Evolutionary conservation across 352 stramenopile genomes (phyloP), one percentile per base, ranked within the genome.

Genomic region (Aphanomyces stellatus): DNA sequence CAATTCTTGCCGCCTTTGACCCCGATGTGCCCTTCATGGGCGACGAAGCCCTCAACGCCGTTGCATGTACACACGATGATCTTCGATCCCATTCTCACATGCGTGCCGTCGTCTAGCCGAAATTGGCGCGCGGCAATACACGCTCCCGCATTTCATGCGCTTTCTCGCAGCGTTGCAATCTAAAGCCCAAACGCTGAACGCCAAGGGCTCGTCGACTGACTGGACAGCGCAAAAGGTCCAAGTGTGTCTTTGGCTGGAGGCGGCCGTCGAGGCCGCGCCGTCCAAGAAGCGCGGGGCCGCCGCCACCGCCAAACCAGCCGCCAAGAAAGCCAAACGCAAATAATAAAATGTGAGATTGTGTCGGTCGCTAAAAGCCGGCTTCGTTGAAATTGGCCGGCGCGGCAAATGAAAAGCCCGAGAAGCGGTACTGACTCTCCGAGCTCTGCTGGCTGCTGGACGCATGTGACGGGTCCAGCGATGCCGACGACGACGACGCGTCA

Each of bases 41-140:
- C 24, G 84, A 93, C 56, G 84, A 93, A 71, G 84, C 82, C 17
- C 72, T 91, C 24, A 82, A 93, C 31, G 84, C 84, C 0, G 72
- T 91, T 35, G 79, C 82, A 5, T 66, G 79, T 88, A 61, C 43
- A 46, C 42, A n/a, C n/a, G n/a, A n/a, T n/a, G n/a, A n/a, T n/a
- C 15, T 56, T n/a, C 51, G 34, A 10, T 55, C 22, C 31, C 5
- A 7, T 33, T 28, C 19, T 1, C 5, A 22, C 30, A 63, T 6
- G 6, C 2, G 0, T 31, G 2, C 48, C 34, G 5, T 27, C 40
- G 11, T 49, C n/a, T 49, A 88, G 80, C 67, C 2, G 69, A 82
- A 40, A 93, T 93, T 49, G 82, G 82, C 17, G 65, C 80, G 27
- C 80, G 81, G 40, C 88, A 93, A 73, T 93, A 93, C 73, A 93